These are phyloP conservation scores for Zanthoxylum bungeanum DNA, from an alignment of 345 rosid genomes.

Conservation along the genomic window DNA sequence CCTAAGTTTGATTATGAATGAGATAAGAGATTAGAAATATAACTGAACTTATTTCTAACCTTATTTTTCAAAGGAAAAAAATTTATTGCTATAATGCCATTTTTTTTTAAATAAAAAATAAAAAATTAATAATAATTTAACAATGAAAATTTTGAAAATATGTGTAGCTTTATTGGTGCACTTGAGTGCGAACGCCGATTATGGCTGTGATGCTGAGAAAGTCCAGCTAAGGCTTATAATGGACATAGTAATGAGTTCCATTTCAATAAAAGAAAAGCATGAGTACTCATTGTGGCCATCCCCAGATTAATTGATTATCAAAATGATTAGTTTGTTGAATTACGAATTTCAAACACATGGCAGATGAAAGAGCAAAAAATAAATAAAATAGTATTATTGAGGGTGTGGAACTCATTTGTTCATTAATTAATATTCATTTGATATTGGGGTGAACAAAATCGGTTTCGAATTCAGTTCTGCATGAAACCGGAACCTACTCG, in stretches of 20 bases:
- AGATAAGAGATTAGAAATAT: neutral
- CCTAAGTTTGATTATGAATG: too few relatives aligned
- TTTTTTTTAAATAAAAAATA: too few relatives aligned
- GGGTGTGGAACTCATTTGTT: too few relatives aligned
- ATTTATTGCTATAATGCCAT: neutral
- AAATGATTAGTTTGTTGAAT: constrained; percentile 2
- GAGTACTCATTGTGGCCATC: neutral
- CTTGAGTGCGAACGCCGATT: neutral
- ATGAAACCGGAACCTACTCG: too few relatives aligned
- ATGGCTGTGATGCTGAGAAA: neutral
- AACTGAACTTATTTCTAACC: neutral
- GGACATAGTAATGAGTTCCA: neutral
- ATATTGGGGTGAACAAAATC: too few relatives aligned
- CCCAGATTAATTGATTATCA: neutral
- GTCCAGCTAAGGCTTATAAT: neutral
- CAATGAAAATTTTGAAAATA: too few relatives aligned
- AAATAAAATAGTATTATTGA: too few relatives aligned
- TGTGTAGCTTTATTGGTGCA: neutral
- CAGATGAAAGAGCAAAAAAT: neutral
- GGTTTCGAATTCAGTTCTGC: too few relatives aligned
- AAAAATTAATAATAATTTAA: too few relatives aligned
- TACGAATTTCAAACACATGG: neutral
- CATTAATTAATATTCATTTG: too few relatives aligned
- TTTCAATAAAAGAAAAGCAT: neutral
- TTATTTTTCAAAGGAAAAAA: too few relatives aligned